A percentile compares a stretch with the other conserved stretches of the same genome.
Conservation (phyloP, 208 protist genomes). For the Crithidia bombi region DNA sequence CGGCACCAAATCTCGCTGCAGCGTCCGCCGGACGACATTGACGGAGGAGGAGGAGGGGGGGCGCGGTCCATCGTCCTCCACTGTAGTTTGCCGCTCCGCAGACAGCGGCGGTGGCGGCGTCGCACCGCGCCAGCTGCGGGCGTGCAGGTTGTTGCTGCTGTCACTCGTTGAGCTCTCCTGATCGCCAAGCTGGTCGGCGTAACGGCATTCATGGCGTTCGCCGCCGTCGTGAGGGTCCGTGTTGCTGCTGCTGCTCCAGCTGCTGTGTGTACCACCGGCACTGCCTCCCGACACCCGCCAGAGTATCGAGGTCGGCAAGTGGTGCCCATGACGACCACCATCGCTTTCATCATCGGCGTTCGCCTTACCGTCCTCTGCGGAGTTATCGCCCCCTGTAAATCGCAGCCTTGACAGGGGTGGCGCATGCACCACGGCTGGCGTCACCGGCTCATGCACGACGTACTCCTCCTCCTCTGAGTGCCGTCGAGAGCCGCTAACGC, state of each 20-base stretch:
- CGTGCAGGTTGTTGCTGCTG: not conserved
- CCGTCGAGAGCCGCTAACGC: not conserved
- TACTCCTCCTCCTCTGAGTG: not conserved
- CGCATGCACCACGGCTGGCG: not conserved
- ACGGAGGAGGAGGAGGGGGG: not conserved
- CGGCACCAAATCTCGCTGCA: not conserved
- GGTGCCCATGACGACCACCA: not conserved
- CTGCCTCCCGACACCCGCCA: not conserved
- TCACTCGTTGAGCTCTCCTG: not conserved
- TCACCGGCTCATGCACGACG: conserved; percentile 11
- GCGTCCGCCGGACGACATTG: not conserved
- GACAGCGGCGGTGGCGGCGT: conserved; percentile 1
- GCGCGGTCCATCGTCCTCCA: not conserved
- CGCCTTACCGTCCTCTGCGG: no score
- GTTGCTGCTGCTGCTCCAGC: not conserved
- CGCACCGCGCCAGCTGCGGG: not conserved
- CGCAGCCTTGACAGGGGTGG: no score
- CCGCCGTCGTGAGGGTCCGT: not conserved
- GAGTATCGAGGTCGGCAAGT: not conserved
- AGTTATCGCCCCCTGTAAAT: no score
- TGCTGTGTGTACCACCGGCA: not conserved
- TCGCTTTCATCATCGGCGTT: no score
- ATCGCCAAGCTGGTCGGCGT: not conserved
- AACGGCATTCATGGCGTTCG: not conserved
- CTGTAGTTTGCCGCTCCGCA: not conserved